Percentiles rank a stretch among this genome's conserved stretches.
These are phyloP conservation scores for Xylariaceae sp. DNA, from an alignment of 2,329 filamentous ascomycete species.

Conservation along the genomic window DNA sequence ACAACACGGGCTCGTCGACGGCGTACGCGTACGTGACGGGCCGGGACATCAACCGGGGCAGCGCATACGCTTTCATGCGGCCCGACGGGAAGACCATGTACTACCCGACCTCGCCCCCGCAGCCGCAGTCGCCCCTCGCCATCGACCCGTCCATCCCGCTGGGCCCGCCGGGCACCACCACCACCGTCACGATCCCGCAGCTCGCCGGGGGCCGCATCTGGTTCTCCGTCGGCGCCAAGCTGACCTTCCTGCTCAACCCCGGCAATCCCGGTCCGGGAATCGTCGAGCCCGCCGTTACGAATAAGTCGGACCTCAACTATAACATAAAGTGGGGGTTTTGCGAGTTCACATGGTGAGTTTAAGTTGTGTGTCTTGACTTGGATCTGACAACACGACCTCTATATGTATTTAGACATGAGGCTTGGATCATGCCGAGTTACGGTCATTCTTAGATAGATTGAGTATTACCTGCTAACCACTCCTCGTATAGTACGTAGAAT, in stretches of 20 bases:
- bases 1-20: conserved; percentile 55
- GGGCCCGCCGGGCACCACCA: conserved; percentile 54
- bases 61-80: conserved; percentile 56
- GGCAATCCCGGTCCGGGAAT: conserved; percentile 67
- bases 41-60: conserved; percentile 52
- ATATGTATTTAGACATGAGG: too few species aligned
- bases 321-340: conserved; percentile 59
- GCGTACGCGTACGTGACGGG: conserved; percentile 70
- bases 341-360: conserved; percentile 38
- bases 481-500: conserved; percentile 12
- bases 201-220: conserved; percentile 68
- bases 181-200: conserved; percentile 60
- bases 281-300: conserved; percentile 69
- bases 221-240: conserved; percentile 55
- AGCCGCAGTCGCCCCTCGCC: conserved; percentile 44
- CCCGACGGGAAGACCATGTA: conserved; percentile 62
- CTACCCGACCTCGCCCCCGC: conserved; percentile 54
- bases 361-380: too few species aligned
- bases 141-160: conserved; percentile 59
- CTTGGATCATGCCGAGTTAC: too few species aligned
- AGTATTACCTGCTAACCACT: conserved; percentile 4
- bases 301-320: conserved; percentile 58
- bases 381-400: too few species aligned
- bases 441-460: too few species aligned
- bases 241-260: conserved; percentile 67